These are phyloP conservation scores for Uncinocarpus reesii DNA, from an alignment of 2,329 filamentous ascomycete genomes.

Conservation along the genomic window DNA sequence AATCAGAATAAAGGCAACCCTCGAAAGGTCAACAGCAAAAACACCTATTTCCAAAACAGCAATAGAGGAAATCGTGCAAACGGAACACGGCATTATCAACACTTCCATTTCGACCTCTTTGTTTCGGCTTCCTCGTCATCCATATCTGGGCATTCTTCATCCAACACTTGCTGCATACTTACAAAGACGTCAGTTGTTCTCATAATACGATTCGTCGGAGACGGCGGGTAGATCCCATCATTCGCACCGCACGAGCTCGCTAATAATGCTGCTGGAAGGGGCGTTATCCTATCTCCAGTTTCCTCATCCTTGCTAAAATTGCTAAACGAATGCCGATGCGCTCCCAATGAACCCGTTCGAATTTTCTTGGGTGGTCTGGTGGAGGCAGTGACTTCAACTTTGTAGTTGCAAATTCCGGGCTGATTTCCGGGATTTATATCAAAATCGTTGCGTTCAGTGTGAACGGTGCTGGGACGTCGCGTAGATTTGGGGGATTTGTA, in stretches of 20 bases:
- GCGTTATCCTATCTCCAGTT: neutral
- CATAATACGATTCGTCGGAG: constrained; percentile 11
- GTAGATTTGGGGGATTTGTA: neutral
- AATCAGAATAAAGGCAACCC: no score
- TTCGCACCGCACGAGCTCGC: neutral
- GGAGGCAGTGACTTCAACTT: constrained; percentile 16
- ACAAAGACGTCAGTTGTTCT: constrained; percentile 19
- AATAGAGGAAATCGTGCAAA: no score
- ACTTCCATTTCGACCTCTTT: constrained; percentile 9
- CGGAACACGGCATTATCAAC: neutral
- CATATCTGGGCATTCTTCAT: neutral
- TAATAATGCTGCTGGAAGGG: neutral
- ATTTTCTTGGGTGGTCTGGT: neutral
- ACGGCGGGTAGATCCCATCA: neutral
- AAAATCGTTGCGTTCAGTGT: constrained; percentile 1
- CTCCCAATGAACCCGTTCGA: constrained; percentile 1
- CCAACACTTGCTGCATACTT: constrained; percentile 11
- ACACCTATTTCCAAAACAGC: no score
- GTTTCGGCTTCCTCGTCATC: neutral
- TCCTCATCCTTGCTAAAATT: neutral
- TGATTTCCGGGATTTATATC: constrained; percentile 5
- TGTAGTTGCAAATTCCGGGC: constrained; percentile 12
- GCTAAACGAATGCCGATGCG: neutral
- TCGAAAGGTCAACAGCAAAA: no score
- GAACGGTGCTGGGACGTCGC: neutral